Evolutionary conservation across 164 flowering plant species (phyloP).

Genomic region (Nymphaea colorata): DNA sequence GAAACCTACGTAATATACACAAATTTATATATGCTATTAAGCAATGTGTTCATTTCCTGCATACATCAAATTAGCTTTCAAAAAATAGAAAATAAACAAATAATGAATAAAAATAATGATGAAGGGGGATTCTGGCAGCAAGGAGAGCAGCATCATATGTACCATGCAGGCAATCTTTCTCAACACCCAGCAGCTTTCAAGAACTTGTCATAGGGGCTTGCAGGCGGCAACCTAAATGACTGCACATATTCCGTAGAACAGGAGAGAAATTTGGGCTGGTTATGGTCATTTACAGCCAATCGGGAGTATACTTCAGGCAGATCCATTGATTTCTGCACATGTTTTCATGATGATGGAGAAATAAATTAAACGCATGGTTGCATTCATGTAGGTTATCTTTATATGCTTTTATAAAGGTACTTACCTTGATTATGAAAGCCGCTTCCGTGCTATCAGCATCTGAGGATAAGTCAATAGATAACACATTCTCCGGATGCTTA

Average conservation of each 20-base stretch:
- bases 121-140: neutral
- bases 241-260: constrained; percentile 32
- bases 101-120: neutral
- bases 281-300: neutral
- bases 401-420: constrained; percentile 4
- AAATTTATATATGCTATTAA: neutral
- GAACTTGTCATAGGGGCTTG: constrained; percentile 91
- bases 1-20: neutral
- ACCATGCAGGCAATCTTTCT: neutral
- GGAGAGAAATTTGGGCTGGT: constrained; percentile 11
- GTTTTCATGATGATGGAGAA: too few relatives aligned
- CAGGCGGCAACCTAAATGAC: constrained; percentile 71
- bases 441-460: constrained; percentile 20
- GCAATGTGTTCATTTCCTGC: neutral
- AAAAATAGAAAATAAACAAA: neutral
- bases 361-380: too few relatives aligned
- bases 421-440: constrained; percentile 22
- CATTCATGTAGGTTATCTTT: too few relatives aligned
- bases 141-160: constrained; percentile 1
- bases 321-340: neutral
- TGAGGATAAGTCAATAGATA: constrained; percentile 14
- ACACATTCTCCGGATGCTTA: constrained; percentile 36
- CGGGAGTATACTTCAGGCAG: neutral
- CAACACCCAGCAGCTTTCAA: constrained; percentile 90
- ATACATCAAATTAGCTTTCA: neutral